Conservation (phyloP, 495 filamentous ascomycete genomes). For the Hypoxylon intermedium region DNA sequence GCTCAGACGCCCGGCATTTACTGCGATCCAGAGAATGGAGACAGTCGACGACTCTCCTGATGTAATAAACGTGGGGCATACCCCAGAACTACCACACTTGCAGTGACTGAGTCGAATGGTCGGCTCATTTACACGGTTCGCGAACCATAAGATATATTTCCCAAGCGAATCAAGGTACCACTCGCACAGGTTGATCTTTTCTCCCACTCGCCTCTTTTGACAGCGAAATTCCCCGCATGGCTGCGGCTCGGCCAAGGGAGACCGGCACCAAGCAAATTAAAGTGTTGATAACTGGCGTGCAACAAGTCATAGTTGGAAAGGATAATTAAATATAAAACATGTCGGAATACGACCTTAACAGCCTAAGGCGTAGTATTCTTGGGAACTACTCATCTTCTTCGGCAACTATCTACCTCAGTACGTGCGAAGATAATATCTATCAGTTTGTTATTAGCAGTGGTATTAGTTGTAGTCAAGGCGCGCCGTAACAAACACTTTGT, state of each 20-base stretch:
- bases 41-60: background rate
- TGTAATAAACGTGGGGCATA: slow-evolving; percentile 13
- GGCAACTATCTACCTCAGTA: no score
- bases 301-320: no score
- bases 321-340: no score
- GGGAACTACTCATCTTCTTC: no score
- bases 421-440: no score
- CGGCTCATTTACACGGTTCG: slow-evolving; percentile 15
- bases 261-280: no score
- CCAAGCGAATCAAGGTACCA: background rate
- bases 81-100: slow-evolving; percentile 9
- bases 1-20: slow-evolving; percentile 18
- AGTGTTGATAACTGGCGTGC: no score
- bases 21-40: slow-evolving; percentile 1
- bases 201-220: background rate
- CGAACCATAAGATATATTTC: background rate
- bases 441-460: no score
- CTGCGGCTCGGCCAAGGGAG: background rate
- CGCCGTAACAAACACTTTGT: no score
- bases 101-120: background rate
- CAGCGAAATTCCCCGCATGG: background rate
- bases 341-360: no score
- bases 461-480: no score
- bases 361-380: no score
- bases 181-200: background rate